Conservation (phyloP, 202 grass and related monocot genomes). For the Cymbopogon flexuosus region DNA sequence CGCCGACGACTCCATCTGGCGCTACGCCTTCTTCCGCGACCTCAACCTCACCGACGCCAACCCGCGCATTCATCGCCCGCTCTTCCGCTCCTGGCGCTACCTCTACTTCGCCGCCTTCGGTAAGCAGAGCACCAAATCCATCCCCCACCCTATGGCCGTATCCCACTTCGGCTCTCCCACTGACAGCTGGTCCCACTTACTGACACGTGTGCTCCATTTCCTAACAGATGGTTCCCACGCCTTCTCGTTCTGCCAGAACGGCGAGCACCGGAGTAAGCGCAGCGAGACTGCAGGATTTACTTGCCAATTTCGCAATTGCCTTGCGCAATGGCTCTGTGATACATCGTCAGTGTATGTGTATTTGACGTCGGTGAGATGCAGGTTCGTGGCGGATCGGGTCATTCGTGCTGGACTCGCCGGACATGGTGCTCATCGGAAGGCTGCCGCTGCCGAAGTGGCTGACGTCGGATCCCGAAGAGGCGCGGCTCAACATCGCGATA, state of each 20-base stretch:
- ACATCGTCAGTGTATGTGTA: neutral
- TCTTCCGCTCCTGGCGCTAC: slow-evolving; percentile 57
- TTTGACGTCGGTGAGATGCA: slow-evolving; percentile 25
- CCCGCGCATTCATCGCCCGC: slow-evolving; percentile 19
- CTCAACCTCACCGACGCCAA: slow-evolving; percentile 32
- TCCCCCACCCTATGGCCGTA: neutral
- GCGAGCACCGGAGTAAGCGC: slow-evolving; percentile 70
- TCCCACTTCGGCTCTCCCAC: neutral
- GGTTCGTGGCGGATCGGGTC: slow-evolving; percentile 71
- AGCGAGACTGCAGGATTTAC: neutral
- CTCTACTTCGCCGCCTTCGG: slow-evolving; percentile 73
- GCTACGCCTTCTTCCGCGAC: slow-evolving; percentile 75
- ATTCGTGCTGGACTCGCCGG: slow-evolving; percentile 60
- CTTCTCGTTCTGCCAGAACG: slow-evolving; percentile 46
- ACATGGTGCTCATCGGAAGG: slow-evolving; percentile 53
- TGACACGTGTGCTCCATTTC: slow-evolving; percentile 26
- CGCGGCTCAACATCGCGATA: slow-evolving; percentile 34
- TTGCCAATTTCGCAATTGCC: neutral
- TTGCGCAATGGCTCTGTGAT: neutral
- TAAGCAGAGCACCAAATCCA: slow-evolving; percentile 26
- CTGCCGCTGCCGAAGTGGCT: slow-evolving; percentile 46
- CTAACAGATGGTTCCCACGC: slow-evolving; percentile 64
- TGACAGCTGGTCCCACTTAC: slow-evolving; percentile 11
- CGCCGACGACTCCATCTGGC: slow-evolving; percentile 74
- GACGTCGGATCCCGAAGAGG: slow-evolving; percentile 26